These are phyloP conservation scores for Hypocrella siamensis DNA, from an alignment of 2,329 filamentous ascomycete genomes.

Conservation along the genomic window DNA sequence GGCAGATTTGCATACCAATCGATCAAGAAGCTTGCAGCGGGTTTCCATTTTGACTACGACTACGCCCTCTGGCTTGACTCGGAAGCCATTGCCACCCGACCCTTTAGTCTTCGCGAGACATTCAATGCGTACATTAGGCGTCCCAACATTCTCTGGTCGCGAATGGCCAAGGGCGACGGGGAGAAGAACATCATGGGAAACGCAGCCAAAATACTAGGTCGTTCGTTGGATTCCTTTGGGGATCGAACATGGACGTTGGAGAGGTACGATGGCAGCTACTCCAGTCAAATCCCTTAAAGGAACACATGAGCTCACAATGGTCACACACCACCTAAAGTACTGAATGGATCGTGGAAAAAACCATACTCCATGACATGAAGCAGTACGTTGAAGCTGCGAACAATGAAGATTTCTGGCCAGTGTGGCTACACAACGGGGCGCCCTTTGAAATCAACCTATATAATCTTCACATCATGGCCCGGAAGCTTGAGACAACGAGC, in stretches of 20 bases:
- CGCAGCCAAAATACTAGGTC: not conserved
- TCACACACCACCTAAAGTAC: not conserved
- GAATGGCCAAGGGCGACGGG: not conserved
- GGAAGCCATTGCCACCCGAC: not conserved
- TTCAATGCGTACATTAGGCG: not conserved
- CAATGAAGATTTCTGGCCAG: not conserved
- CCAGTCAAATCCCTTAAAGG: too few relatives aligned
- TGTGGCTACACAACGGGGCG: not conserved
- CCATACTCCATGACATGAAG: not conserved
- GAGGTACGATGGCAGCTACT: too few relatives aligned
- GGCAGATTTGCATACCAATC: not conserved
- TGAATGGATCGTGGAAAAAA: not conserved
- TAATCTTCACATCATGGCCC: not conserved
- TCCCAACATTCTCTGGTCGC: not conserved
- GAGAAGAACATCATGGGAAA: not conserved
- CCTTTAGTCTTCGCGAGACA: not conserved
- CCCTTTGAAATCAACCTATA: not conserved
- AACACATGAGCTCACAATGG: too few relatives aligned
- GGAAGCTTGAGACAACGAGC: not conserved
- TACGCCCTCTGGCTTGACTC: not conserved
- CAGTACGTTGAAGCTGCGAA: not conserved
- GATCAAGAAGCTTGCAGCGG: not conserved
- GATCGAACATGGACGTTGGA: too few relatives aligned
- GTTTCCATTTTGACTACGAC: not conserved
- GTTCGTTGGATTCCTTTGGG: not conserved